Evolutionary conservation across 208 protist genomes (phyloP).

Genomic region (Leishmania guyanensis): DNA sequence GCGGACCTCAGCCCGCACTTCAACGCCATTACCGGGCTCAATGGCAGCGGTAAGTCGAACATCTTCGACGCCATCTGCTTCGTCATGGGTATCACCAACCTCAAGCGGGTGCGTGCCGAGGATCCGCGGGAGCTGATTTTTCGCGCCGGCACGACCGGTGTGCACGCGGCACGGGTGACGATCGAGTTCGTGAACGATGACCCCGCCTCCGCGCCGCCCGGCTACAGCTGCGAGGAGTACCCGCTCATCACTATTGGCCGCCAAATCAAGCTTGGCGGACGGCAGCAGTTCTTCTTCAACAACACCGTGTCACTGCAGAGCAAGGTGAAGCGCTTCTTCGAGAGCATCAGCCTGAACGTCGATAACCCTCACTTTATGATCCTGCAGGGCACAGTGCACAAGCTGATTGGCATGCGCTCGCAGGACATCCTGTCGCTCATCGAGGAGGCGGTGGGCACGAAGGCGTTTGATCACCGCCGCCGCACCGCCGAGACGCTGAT

Average conservation of each 20-base stretch:
- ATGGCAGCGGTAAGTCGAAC: conserved; percentile 99
- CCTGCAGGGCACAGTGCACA: conserved; percentile 99
- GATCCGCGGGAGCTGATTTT: conserved; percentile 99
- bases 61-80: conserved; percentile 99
- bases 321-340: conserved; percentile 99
- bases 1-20: conserved; percentile 98
- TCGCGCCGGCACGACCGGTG: conserved; percentile 99
- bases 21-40: conserved; percentile 99
- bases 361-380: conserved; percentile 99
- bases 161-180: conserved; percentile 99
- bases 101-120: conserved; percentile 97
- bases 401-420: conserved; percentile 99
- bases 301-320: conserved; percentile 96
- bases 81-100: conserved; percentile 99
- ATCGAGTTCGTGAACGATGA: conserved; percentile 99
- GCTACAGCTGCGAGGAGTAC: conserved; percentile 97
- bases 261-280: conserved; percentile 95
- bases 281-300: conserved; percentile 99
- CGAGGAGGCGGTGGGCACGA: conserved; percentile 99
- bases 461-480: conserved; percentile 99
- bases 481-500: conserved; percentile 96
- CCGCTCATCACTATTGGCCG: conserved; percentile 98
- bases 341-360: conserved; percentile 99
- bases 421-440: conserved; percentile 98
- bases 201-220: conserved; percentile 92